Evolutionary conservation across 2,329 filamentous ascomycete species (phyloP).

Genomic region (Fusarium equiseti): DNA sequence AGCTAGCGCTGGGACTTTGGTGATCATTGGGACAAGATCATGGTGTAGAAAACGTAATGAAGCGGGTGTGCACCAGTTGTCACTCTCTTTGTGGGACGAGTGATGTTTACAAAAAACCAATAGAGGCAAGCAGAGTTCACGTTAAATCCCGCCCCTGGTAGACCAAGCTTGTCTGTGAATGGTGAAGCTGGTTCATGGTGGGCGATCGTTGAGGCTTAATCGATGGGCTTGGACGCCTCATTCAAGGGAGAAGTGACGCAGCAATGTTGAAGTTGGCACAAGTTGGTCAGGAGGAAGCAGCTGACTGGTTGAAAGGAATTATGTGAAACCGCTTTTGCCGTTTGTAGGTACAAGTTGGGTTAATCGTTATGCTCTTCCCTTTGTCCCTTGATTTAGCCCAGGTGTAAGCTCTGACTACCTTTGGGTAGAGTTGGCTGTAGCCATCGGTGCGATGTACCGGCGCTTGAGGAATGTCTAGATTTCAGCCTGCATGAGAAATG

Average conservation of each 20-base stretch:
- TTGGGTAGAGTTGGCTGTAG: constrained; percentile 1
- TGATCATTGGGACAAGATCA: constrained; percentile 39
- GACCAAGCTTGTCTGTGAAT: constrained; percentile 20
- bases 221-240: constrained; percentile 28
- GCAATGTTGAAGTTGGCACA: constrained; percentile 30
- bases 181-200: constrained; percentile 20
- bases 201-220: constrained; percentile 39
- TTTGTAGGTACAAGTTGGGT: constrained; percentile 13
- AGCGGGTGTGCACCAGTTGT: constrained; percentile 40
- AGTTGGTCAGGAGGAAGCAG: constrained; percentile 31
- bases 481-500: constrained; percentile 38
- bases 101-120: constrained; percentile 29
- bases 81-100: constrained; percentile 37
- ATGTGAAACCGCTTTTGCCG: constrained; percentile 35
- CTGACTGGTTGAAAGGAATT: constrained; percentile 32
- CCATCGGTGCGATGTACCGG: constrained; percentile 13
- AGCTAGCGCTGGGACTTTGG: constrained; percentile 34
- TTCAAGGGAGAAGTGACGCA: constrained; percentile 40
- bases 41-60: constrained; percentile 45
- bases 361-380: constrained; percentile 19
- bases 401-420: neutral
- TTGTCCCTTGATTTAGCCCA: constrained; percentile 22
- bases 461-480: constrained; percentile 27
- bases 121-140: constrained; percentile 29
- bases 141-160: constrained; percentile 27